phyloP scores from a whole-genome alignment of 2,329 filamentous ascomycete species.

The Acephala macrosclerotiorum region DNA sequence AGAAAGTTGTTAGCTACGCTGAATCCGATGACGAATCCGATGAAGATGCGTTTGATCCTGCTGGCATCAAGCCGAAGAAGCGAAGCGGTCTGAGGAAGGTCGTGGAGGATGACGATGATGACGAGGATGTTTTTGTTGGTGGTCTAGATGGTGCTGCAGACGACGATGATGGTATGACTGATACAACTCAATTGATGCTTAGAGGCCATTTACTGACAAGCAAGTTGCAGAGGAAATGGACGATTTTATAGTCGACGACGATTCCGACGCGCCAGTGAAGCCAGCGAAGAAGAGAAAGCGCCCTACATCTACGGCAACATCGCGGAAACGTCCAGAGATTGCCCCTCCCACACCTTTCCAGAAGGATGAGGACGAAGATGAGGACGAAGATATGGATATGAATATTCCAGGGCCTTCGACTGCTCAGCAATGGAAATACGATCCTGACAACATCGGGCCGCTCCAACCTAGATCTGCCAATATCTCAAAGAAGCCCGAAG shows the following conservation, averaged over 20 bases:
- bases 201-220: constrained; percentile 1
- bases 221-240: constrained; percentile 69
- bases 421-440: constrained; percentile 82
- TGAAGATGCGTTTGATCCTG: constrained; percentile 61
- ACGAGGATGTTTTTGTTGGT: constrained; percentile 72
- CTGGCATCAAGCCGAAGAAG: constrained; percentile 47
- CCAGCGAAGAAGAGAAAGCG: constrained; percentile 73
- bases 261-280: constrained; percentile 72
- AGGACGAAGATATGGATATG: constrained; percentile 61
- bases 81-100: constrained; percentile 62
- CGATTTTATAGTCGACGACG: constrained; percentile 84
- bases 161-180: constrained; percentile 64
- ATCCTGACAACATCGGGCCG: constrained; percentile 64
- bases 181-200: not conserved
- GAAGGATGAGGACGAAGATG: constrained; percentile 55
- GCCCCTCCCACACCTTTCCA: constrained; percentile 55
- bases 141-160: constrained; percentile 66
- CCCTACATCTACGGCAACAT: constrained; percentile 55
- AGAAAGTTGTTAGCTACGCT: constrained; percentile 78
- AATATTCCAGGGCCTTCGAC: constrained; percentile 71
- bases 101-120: constrained; percentile 70
- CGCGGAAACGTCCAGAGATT: constrained; percentile 69
- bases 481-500: constrained; percentile 45
- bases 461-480: constrained; percentile 54
- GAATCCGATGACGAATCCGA: constrained; percentile 81